A percentile compares a stretch with the other conserved stretches of the same genome.
phyloP scores from a whole-genome alignment of 495 filamentous ascomycete species.

The Staphylotrichum longicolle region DNA sequence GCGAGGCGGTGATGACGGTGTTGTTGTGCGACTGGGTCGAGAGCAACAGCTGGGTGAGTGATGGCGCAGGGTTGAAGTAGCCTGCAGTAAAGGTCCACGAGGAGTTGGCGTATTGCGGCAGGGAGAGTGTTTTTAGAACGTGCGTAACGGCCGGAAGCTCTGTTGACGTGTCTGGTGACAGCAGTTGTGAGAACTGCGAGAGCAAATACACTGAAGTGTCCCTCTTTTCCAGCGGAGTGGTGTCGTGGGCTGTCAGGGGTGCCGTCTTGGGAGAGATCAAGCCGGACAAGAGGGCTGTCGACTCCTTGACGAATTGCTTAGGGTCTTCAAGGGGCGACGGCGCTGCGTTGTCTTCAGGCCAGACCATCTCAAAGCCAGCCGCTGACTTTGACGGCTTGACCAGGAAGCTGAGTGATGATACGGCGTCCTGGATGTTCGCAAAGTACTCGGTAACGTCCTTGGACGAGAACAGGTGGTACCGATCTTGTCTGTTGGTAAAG shows the following conservation, averaged over 20 bases:
- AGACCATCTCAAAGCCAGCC: slow-evolving; percentile 68
- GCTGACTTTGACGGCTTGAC: slow-evolving; percentile 59
- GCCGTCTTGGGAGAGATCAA: slow-evolving; percentile 53
- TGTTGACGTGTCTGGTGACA: slow-evolving; percentile 77
- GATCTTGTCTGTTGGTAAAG: slow-evolving; percentile 91
- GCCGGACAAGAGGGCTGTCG: slow-evolving; percentile 62
- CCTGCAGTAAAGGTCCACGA: slow-evolving; percentile 96
- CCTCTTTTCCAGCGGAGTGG: slow-evolving; percentile 23
- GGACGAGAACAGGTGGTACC: slow-evolving; percentile 88
- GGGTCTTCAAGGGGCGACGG: slow-evolving; percentile 70
- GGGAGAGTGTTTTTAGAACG: slow-evolving; percentile 65
- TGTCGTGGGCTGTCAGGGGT: slow-evolving; percentile 24
- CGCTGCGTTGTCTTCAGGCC: slow-evolving; percentile 73
- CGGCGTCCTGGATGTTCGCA: slow-evolving; percentile 66
- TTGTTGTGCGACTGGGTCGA: slow-evolving; percentile 62
- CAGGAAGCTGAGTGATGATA: slow-evolving; percentile 78
- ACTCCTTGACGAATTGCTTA: slow-evolving; percentile 61
- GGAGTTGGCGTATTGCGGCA: slow-evolving; percentile 58
- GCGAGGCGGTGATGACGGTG: slow-evolving; percentile 90
- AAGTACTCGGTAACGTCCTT: slow-evolving; percentile 81
- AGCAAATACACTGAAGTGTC: slow-evolving; percentile 83
- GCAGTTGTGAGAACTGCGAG: slow-evolving; percentile 78
- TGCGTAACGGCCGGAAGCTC: slow-evolving; percentile 77
- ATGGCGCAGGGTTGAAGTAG: slow-evolving; percentile 93
- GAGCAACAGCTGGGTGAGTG: slow-evolving; percentile 74